Percentiles rank a stretch among this genome's conserved stretches.
These are phyloP conservation scores for Pythium phragmiticola DNA, from an alignment of 352 stramenopile genomes.

Conservation along the genomic window DNA sequence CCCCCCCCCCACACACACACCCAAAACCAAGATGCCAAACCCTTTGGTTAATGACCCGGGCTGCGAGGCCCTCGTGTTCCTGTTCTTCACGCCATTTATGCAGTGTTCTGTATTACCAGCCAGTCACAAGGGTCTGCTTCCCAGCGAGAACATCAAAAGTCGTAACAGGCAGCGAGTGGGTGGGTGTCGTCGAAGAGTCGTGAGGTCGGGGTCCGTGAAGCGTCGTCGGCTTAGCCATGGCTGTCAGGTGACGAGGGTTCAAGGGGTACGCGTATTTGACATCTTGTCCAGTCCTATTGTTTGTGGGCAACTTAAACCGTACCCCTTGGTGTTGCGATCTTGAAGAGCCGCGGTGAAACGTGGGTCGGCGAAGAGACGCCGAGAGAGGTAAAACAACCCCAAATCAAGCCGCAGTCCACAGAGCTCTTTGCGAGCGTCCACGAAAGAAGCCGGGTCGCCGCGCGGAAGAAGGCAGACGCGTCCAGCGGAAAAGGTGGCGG, in stretches of 20 bases:
- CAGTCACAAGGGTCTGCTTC: background rate
- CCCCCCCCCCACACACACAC: no score
- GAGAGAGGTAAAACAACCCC: background rate
- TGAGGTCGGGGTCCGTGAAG: background rate
- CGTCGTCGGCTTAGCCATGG: background rate
- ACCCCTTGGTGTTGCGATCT: slow-evolving; percentile 6
- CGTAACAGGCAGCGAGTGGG: slow-evolving; percentile 7
- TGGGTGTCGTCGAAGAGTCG: slow-evolving; percentile 21
- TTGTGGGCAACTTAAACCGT: slow-evolving; percentile 1
- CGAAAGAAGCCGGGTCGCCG: slow-evolving; percentile 12
- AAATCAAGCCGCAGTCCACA: background rate
- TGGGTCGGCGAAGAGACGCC: slow-evolving; percentile 17
- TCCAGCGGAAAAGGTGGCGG: background rate
- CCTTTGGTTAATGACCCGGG: slow-evolving; percentile 12
- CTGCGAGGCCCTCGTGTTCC: slow-evolving; percentile 6
- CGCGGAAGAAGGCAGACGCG: background rate
- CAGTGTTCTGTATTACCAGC: background rate
- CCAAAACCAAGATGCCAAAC: slow-evolving; percentile 22
- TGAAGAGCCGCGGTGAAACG: slow-evolving; percentile 21
- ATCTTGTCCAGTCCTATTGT: background rate
- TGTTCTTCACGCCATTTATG: background rate
- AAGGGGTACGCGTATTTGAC: background rate
- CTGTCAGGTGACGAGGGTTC: no score
- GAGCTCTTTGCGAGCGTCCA: slow-evolving; percentile 7
- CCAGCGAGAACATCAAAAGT: background rate